These are phyloP conservation scores for Moniliophthora roreri DNA, from an alignment of 1,284 basidiomycete species.

Conservation along the genomic window DNA sequence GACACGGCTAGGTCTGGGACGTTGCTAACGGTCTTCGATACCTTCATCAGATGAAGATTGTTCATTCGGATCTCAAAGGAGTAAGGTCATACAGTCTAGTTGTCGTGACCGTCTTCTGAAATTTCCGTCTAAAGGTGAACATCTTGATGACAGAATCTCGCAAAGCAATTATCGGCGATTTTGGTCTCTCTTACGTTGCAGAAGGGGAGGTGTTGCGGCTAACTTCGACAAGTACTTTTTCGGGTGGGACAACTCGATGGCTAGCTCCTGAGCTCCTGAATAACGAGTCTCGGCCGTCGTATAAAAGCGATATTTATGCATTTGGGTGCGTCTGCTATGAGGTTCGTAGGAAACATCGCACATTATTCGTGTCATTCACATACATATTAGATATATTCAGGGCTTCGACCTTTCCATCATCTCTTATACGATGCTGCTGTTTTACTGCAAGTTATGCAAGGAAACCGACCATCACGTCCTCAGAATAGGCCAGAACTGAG, in stretches of 20 bases:
- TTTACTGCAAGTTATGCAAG: background rate
- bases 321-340: background rate
- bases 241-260: background rate
- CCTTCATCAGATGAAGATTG: background rate
- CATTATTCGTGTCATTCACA: no score
- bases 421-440: background rate
- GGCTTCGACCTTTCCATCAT: background rate
- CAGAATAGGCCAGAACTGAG: no score
- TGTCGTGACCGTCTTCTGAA: background rate
- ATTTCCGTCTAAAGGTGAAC: background rate
- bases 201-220: background rate
- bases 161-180: background rate
- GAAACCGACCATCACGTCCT: background rate
- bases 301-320: constrained; percentile 1
- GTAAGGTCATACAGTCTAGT: background rate
- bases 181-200: background rate
- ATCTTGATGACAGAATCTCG: background rate
- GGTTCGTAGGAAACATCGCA: background rate
- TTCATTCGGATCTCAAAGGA: background rate
- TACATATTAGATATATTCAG: background rate
- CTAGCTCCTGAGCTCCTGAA: background rate
- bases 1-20: background rate
- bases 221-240: background rate
- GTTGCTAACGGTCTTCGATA: background rate
- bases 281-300: background rate